Percentiles rank a stretch among this genome's conserved stretches.
phyloP scores from a whole-genome alignment of 2,329 filamentous ascomycete species.

The Fusarium zealandicum region DNA sequence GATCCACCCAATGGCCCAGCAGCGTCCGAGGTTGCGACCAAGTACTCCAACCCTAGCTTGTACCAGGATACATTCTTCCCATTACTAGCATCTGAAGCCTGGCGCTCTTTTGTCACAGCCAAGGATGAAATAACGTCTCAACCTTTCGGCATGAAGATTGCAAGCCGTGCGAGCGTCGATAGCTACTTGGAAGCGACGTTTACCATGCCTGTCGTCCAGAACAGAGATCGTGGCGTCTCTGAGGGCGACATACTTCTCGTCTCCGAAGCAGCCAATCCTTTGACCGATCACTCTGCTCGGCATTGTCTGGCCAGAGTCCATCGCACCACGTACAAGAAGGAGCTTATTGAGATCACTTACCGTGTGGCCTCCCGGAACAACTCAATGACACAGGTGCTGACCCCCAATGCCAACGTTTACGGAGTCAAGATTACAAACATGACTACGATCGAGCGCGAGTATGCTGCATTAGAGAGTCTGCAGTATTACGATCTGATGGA shows the following conservation, averaged over 20 bases:
- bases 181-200: conserved; percentile 92
- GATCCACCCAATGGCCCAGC: conserved; percentile 80
- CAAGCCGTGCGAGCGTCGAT: conserved; percentile 88
- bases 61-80: conserved; percentile 94
- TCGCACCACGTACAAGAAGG: conserved; percentile 81
- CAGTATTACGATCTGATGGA: conserved; percentile 97
- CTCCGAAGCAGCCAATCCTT: conserved; percentile 75
- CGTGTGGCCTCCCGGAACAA: conserved; percentile 75
- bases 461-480: conserved; percentile 86
- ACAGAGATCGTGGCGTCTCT: conserved; percentile 74
- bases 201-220: conserved; percentile 73
- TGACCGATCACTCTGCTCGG: conserved; percentile 68
- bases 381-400: conserved; percentile 67
- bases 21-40: conserved; percentile 78
- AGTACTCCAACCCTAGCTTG: conserved; percentile 75
- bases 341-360: conserved; percentile 83
- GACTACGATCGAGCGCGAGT: conserved; percentile 94
- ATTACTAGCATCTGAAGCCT: conserved; percentile 89
- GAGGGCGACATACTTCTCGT: conserved; percentile 92
- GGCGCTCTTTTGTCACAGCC: conserved; percentile 89
- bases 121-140: conserved; percentile 85
- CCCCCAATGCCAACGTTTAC: conserved; percentile 72
- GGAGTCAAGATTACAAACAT: conserved; percentile 90
- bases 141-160: conserved; percentile 85
- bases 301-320: conserved; percentile 89